Evolutionary conservation across 352 stramenopile species (phyloP).

Genomic region (Phytophthora aleatoria): DNA sequence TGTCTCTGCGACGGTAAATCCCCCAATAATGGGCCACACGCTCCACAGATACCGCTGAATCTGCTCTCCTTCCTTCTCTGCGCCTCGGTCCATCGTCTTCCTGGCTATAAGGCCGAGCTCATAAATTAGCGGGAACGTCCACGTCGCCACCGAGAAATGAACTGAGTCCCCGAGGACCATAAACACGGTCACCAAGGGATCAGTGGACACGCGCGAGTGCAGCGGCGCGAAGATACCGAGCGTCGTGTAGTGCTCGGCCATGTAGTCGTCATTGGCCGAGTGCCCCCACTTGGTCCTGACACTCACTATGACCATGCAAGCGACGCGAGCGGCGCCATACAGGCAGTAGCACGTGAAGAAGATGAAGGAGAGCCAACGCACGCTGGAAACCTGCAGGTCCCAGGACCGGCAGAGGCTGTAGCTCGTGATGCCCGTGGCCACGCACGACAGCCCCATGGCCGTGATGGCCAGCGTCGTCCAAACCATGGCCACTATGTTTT

Average conservation of each 20-base stretch:
- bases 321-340: conserved; percentile 38
- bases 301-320: conserved; percentile 28
- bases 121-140: conserved; percentile 48
- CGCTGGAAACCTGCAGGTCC: conserved; percentile 50
- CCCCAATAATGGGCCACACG: conserved; percentile 32
- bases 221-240: conserved; percentile 41
- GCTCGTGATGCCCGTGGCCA: conserved; percentile 46
- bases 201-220: conserved; percentile 31
- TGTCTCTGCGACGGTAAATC: conserved; percentile 33
- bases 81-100: conserved; percentile 50
- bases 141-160: conserved; percentile 42
- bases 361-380: conserved; percentile 59
- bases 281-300: conserved; percentile 15
- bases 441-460: conserved; percentile 36
- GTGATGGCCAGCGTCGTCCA: conserved; percentile 41
- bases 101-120: conserved; percentile 41
- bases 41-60: conserved; percentile 33
- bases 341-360: conserved; percentile 53
- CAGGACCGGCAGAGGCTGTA: conserved; percentile 42
- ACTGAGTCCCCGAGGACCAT: conserved; percentile 38
- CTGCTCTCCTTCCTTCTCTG: conserved; percentile 39
- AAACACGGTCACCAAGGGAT: conserved; percentile 23
- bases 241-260: conserved; percentile 37
- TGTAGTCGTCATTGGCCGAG: conserved; percentile 11
- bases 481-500: conserved; percentile 28